Evolutionary conservation across 805 yeast genomes (phyloP).

Genomic region (Groenewaldozyma salmanticensis): DNA sequence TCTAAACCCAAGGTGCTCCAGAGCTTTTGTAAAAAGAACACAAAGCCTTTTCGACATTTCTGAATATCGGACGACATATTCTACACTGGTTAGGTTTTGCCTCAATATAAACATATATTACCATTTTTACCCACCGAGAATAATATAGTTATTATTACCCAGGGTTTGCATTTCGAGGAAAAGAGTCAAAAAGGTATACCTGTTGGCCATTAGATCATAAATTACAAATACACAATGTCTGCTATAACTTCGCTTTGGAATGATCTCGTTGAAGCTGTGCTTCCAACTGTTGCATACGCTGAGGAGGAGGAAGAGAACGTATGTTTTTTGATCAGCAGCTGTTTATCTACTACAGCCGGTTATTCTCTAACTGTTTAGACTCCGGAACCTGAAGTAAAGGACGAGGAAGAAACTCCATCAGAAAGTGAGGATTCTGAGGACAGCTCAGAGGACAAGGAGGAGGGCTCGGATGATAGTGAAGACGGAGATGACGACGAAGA

Average conservation of each 20-base stretch:
- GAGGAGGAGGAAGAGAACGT: conserved; percentile 33
- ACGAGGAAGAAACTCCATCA: conserved; percentile 10
- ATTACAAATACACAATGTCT: conserved; percentile 17
- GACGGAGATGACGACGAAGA: conserved; percentile 43
- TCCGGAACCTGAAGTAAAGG: conserved; percentile 3
- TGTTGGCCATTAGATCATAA: no score
- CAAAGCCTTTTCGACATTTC: no score
- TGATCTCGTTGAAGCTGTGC: conserved; percentile 69
- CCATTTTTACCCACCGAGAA: no score
- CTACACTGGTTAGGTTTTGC: no score
- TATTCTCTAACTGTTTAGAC: not conserved
- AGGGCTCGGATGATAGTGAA: conserved; percentile 32
- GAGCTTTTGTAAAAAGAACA: no score
- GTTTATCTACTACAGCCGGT: not conserved
- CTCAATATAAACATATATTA: no score
- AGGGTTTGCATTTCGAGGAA: no score
- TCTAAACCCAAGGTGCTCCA: no score
- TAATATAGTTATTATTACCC: no score
- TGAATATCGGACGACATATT: no score
- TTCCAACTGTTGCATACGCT: conserved; percentile 77
- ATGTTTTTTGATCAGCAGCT: not conserved
- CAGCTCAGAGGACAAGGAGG: conserved; percentile 27
- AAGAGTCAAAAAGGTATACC: no score
- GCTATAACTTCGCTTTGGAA: conserved; percentile 16
- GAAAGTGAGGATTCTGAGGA: conserved; percentile 20